Percentiles rank a stretch among this genome's conserved stretches.
phyloP scores from a whole-genome alignment of 2,329 filamentous ascomycete species.

The Fusarium torreyae region DNA sequence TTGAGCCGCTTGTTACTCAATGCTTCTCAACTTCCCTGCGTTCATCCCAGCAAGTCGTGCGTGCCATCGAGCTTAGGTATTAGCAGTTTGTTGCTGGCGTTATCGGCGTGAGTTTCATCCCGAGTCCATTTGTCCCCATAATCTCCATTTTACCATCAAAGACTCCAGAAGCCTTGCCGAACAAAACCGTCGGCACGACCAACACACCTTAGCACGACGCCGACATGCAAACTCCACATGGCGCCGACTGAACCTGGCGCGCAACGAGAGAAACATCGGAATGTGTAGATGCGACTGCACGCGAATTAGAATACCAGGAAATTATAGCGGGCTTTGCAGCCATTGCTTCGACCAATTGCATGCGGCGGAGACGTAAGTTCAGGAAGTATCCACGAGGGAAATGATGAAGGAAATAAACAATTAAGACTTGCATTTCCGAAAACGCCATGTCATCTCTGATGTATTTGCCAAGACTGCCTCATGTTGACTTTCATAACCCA shows the following conservation, averaged over 20 bases:
- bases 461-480: slow-evolving; percentile 4
- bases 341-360: slow-evolving; percentile 9
- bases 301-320: slow-evolving; percentile 3
- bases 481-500: background rate
- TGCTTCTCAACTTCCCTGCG: slow-evolving; percentile 40
- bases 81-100: background rate
- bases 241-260: slow-evolving; percentile 46
- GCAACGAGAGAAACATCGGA: slow-evolving; percentile 27
- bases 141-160: slow-evolving; percentile 35
- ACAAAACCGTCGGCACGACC: slow-evolving; percentile 33
- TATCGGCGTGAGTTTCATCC: slow-evolving; percentile 44
- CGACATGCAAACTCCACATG: slow-evolving; percentile 43
- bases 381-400: slow-evolving; percentile 22
- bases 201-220: slow-evolving; percentile 12
- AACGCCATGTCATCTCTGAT: slow-evolving; percentile 15
- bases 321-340: slow-evolving; percentile 5
- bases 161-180: slow-evolving; percentile 43
- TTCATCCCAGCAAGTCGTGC: slow-evolving; percentile 32
- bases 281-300: slow-evolving; percentile 28
- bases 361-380: slow-evolving; percentile 17
- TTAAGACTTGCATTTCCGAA: slow-evolving; percentile 17
- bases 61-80: slow-evolving; percentile 1
- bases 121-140: slow-evolving; percentile 38
- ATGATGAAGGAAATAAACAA: slow-evolving; percentile 24
- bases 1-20: slow-evolving; percentile 16